Percentiles rank a stretch among this genome's conserved stretches.
phyloP scores from a whole-genome alignment of 2,329 filamentous ascomycete genomes.

The Botrytis pseudocinerea region DNA sequence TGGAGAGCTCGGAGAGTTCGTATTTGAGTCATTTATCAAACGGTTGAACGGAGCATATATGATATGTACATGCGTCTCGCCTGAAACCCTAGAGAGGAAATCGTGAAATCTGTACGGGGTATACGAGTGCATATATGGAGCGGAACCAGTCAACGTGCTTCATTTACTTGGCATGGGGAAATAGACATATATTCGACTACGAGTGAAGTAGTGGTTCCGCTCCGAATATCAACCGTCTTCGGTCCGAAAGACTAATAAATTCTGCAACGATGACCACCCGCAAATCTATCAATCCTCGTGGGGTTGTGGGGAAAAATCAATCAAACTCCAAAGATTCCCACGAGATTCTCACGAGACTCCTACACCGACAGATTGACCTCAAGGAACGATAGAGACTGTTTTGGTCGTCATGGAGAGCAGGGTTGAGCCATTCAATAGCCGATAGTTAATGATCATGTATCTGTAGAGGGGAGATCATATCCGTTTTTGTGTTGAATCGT shows the following conservation, averaged over 20 bases:
- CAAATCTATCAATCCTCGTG: not conserved
- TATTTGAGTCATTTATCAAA: not conserved
- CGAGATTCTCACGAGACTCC: not conserved
- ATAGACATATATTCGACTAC: not conserved
- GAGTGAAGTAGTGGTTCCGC: not conserved
- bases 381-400: not conserved
- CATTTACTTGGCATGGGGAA: not conserved
- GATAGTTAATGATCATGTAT: not conserved
- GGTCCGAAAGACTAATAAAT: not conserved
- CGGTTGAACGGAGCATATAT: not conserved
- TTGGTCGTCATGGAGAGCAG: not conserved
- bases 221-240: conserved; percentile 13
- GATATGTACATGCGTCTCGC: not conserved
- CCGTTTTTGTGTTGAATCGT: conserved; percentile 4
- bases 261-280: not conserved
- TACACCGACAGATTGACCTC: not conserved
- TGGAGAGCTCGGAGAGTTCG: not conserved
- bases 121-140: not conserved
- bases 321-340: not conserved
- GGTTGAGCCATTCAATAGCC: not conserved
- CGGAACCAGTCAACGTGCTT: not conserved
- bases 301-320: not conserved
- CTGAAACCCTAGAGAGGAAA: not conserved
- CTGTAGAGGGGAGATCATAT: conserved; percentile 3
- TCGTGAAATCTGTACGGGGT: not conserved